Base-by-base conservation (phyloP, 2,329 filamentous ascomycete genomes). In the Shiraia bambusicola region DNA sequence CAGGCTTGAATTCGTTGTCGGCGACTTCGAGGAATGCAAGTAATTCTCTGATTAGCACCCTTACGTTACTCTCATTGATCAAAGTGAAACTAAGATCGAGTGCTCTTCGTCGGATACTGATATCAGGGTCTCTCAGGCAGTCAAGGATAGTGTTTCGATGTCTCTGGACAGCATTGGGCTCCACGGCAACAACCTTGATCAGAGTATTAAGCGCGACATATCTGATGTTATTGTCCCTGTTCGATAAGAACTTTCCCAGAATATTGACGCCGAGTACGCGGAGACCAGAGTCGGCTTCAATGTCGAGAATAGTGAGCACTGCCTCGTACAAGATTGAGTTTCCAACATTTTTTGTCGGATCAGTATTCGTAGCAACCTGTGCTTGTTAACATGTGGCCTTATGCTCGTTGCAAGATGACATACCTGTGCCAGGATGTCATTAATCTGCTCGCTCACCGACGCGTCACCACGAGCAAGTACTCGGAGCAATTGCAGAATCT, bases 311-410 rank as follows among this genome's bases (percentile, higher is more conserved):
- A 0, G 93, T 98, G 30, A 93, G 83, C 27, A 98, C 93, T 1
- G 93, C 88, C 72, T 98, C 93, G 72, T 98, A 98, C 6, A 98
- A 77, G 58, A 98, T 98, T 1, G 93, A 92, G 67, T 98, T 98
- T 50, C 93, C 93, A 29, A 98, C 93, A 54, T 98, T 98, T 76
- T 98, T 98, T 19, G 91, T 91, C 0, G 92, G 90, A 64, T 98
- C 93, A 1, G 93, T 98, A 70, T 98, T 98, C 28, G 92, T 97
- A 37, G 93, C 93, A 40, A 98, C 93, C 62, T 76, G 61, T 10
- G 4, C 8, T 28, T 10, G 27, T 65, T 29, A 64, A 54, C 33
- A 34, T 25, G n/a, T 12, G n/a, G 12, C 8, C 13, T 19, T 11
- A 13, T 6, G 4, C 3, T 2, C 15, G 6, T n/a, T n/a, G n/a